Evolutionary conservation across 495 filamentous ascomycete species (phyloP).

Genomic region (Polyplosphaeria fusca): DNA sequence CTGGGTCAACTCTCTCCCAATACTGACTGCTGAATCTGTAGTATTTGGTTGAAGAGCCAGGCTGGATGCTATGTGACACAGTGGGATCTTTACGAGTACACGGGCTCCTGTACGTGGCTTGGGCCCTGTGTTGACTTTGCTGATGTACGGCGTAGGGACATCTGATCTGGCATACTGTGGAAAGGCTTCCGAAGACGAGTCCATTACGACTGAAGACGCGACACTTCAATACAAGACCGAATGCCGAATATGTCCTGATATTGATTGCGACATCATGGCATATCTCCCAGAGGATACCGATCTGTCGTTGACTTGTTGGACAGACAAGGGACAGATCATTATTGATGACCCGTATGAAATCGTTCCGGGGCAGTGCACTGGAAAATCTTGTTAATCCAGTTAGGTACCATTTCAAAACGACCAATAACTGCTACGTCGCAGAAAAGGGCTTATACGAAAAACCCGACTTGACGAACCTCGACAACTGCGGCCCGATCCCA

Average conservation of each 20-base stretch:
- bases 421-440: slow-evolving; percentile 32
- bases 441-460: slow-evolving; percentile 16
- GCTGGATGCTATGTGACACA: slow-evolving; percentile 32
- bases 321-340: slow-evolving; percentile 12
- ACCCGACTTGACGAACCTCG: slow-evolving; percentile 20
- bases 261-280: slow-evolving; percentile 17
- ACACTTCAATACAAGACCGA: slow-evolving; percentile 27
- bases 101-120: slow-evolving; percentile 24
- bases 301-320: slow-evolving; percentile 32
- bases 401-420: slow-evolving; percentile 31
- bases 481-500: slow-evolving; percentile 31
- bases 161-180: slow-evolving; percentile 26
- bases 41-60: slow-evolving; percentile 25
- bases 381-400: background rate
- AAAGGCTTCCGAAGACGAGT: slow-evolving; percentile 14
- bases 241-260: slow-evolving; percentile 18
- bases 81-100: slow-evolving; percentile 26
- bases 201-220: slow-evolving; percentile 18
- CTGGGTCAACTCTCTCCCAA: too few species aligned
- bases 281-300: slow-evolving; percentile 26
- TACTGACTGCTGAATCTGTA: background rate
- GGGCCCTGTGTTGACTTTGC: background rate
- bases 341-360: slow-evolving; percentile 27
- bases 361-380: background rate
- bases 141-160: slow-evolving; percentile 10